These are phyloP conservation scores for Colletotrichum cereale DNA, from an alignment of 2,329 filamentous ascomycete species.

Conservation along the genomic window DNA sequence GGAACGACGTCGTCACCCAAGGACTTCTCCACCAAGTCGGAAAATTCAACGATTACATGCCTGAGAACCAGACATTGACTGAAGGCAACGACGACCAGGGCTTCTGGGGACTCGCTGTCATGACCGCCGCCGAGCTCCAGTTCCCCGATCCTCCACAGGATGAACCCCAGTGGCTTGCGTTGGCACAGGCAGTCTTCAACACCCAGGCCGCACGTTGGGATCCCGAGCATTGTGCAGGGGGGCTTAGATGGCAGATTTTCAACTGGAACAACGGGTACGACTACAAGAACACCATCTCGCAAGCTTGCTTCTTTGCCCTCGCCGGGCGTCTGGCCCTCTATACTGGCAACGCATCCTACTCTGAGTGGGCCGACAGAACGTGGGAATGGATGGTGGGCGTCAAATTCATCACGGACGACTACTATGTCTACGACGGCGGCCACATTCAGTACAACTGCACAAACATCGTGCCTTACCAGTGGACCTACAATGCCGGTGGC, in stretches of 20 bases:
- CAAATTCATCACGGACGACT: conserved; percentile 70
- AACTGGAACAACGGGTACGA: conserved; percentile 84
- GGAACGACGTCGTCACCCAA: conserved; percentile 75
- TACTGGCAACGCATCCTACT: conserved; percentile 82
- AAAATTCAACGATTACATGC: conserved; percentile 81
- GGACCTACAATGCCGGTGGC: conserved; percentile 77
- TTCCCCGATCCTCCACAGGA: conserved; percentile 70
- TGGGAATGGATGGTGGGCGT: conserved; percentile 77
- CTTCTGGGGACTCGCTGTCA: conserved; percentile 79
- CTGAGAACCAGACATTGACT: conserved; percentile 75
- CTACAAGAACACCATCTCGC: conserved; percentile 78
- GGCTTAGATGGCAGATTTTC: conserved; percentile 88
- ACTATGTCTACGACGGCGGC: conserved; percentile 73
- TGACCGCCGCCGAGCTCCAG: conserved; percentile 77
- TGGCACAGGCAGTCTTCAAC: conserved; percentile 86
- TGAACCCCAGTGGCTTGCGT: conserved; percentile 75
- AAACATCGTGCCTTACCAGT: conserved; percentile 71
- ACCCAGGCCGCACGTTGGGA: conserved; percentile 83
- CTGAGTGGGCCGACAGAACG: conserved; percentile 79
- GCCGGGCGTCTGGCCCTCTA: conserved; percentile 79
- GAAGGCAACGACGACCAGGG: conserved; percentile 83
- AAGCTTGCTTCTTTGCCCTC: conserved; percentile 73
- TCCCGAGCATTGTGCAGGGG: conserved; percentile 75
- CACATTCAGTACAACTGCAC: conserved; percentile 70
- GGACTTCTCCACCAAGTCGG: conserved; percentile 83